Evolutionary conservation across 495 filamentous ascomycete genomes (phyloP), one percentile per base, ranked within the genome.

Genomic region (Hypoxylon cercidicola): DNA sequence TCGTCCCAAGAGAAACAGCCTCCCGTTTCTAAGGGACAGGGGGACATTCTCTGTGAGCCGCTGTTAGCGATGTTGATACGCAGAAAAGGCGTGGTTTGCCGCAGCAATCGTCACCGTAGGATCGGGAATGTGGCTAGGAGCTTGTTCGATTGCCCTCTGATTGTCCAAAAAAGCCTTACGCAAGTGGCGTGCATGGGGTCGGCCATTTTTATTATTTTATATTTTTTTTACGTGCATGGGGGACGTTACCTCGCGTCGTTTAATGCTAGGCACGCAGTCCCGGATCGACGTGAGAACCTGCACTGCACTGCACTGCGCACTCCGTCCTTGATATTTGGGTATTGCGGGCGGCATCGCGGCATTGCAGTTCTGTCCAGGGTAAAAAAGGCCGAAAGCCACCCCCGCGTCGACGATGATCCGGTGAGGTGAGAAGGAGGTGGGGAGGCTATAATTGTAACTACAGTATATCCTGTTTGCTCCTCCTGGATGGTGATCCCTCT

Each of bases 231-330:
- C 55, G 32, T 60, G 55, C 55, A 59, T 62, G 50, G 60, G 60
- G 51, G 60, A 68, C 60, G 65, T 64, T 68, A 68, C 60, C 65
- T 68, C 54, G 50, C 60, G 55, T 64, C 65, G 60, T 64, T 59
- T 63, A 43, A 58, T 62, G 58, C 59, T 68, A 60, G 65, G 51
- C 45, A 64, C 60, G 65, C 49, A 60, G 44, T 63, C 65, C 65
- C 60, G 65, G 65, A 68, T 68, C 65, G 65, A 64, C 60, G 45
- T 60, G 43, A 56, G 47, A 7, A 32, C 30, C 30, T 32, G 30
- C 30, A 32, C n/a, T n/a, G n/a, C 25, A 49, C 23, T 60, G 57
- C 43, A 41, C 37, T 46, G 47, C 39, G 55, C 37, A 20, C 43
- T 60, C 50, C 56, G 39, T 67, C 57, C 53, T 47, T 50, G 45